These are phyloP conservation scores for Phaeophleospora eucalypticola DNA, from an alignment of 2,329 filamentous ascomycete species.

Conservation along the genomic window DNA sequence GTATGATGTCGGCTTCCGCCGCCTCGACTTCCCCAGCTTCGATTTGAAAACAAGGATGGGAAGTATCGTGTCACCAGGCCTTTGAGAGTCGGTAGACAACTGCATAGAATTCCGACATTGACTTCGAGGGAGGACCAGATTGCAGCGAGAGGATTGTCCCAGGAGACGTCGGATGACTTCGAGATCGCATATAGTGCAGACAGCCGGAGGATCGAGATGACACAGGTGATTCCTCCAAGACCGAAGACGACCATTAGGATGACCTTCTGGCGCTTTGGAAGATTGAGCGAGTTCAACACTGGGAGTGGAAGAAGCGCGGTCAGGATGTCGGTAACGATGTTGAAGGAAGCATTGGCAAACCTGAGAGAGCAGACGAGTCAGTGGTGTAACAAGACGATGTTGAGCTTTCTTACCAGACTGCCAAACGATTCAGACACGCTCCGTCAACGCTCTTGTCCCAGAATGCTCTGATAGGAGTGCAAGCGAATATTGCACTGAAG, in stretches of 20 bases:
- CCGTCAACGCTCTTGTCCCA: slow-evolving; percentile 24
- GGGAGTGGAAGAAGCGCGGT: slow-evolving; percentile 33
- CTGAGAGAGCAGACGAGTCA: slow-evolving; percentile 7
- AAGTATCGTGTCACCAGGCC: slow-evolving; percentile 26
- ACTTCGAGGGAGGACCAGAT: slow-evolving; percentile 26
- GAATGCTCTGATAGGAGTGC: slow-evolving; percentile 29
- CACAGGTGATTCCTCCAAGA: slow-evolving; percentile 29
- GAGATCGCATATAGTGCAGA: slow-evolving; percentile 25
- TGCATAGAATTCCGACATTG: slow-evolving; percentile 29
- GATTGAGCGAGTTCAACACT: slow-evolving; percentile 28
- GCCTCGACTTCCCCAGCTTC: background rate
- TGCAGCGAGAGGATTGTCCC: slow-evolving; percentile 27
- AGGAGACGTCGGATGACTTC: slow-evolving; percentile 23
- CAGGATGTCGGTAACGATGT: slow-evolving; percentile 33
- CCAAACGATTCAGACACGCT: slow-evolving; percentile 26
- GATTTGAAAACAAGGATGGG: slow-evolving; percentile 21
- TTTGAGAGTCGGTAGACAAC: slow-evolving; percentile 28
- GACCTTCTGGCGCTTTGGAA: slow-evolving; percentile 28
- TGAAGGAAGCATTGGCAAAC: slow-evolving; percentile 31
- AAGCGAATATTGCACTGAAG: slow-evolving; percentile 29
- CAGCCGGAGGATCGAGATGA: slow-evolving; percentile 28
- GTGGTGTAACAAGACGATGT: background rate
- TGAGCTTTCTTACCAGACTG: slow-evolving; percentile 25
- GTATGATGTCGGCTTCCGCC: slow-evolving; percentile 3
- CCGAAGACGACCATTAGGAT: slow-evolving; percentile 34